Percentiles rank a stretch among this genome's conserved stretches.
Evolutionary conservation across 345 rosid species (phyloP).

Genomic region (Combretum micranthum): DNA sequence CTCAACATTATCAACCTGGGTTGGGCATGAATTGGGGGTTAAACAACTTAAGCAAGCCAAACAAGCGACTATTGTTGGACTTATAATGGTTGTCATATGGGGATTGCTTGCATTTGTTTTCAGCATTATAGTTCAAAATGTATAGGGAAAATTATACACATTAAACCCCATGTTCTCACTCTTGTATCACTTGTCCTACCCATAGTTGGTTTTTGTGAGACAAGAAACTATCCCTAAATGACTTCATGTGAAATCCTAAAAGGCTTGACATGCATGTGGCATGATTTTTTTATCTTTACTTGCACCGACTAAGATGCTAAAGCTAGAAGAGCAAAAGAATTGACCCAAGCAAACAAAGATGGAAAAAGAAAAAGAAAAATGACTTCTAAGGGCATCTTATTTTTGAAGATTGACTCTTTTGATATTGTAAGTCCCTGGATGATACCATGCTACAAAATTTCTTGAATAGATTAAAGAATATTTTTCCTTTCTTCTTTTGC

Average conservation of each 20-base stretch:
- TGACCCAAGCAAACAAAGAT: constrained; percentile 5
- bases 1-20: constrained; percentile 16
- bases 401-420: too few relatives aligned
- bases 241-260: constrained; percentile 24
- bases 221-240: constrained; percentile 28
- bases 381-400: too few relatives aligned
- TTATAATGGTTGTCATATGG: constrained; percentile 13
- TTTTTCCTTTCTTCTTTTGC: too few relatives aligned
- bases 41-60: constrained; percentile 19
- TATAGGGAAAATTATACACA: constrained; percentile 26
- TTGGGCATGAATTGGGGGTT: constrained; percentile 26
- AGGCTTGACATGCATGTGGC: constrained; percentile 23
- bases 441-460: too few relatives aligned
- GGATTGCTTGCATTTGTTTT: constrained; percentile 17
- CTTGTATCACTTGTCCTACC: constrained; percentile 24
- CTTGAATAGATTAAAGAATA: too few relatives aligned
- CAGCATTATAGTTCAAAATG: constrained; percentile 13
- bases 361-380: too few relatives aligned
- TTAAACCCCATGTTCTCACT: constrained; percentile 14
- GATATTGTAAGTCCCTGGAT: too few relatives aligned
- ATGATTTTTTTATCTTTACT: constrained; percentile 21
- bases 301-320: constrained; percentile 24
- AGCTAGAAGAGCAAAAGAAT: constrained; percentile 22
- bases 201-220: constrained; percentile 26
- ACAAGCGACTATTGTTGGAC: constrained; percentile 13